Percentiles rank a stretch among this genome's conserved stretches.
phyloP scores from a whole-genome alignment of 768 basidiomycete genomes.

The Pholiota molesta region DNA sequence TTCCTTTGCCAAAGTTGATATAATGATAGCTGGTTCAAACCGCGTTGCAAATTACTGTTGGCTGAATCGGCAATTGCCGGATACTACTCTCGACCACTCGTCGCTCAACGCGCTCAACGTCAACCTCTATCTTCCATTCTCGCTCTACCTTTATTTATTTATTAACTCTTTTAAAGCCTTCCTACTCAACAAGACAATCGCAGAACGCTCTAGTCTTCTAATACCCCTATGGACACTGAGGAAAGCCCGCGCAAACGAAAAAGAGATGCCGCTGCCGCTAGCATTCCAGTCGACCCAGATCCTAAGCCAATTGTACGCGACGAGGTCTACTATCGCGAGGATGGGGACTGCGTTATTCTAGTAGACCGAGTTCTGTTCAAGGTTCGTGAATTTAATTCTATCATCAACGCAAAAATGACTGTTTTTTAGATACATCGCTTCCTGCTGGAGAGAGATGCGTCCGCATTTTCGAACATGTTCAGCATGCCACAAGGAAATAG shows the following conservation, averaged over 20 bases:
- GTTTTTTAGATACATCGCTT: constrained; percentile 16
- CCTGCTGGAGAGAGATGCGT: constrained; percentile 15
- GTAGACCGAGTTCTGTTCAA: constrained; percentile 21
- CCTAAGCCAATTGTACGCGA: background rate
- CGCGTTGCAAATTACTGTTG: too few relatives aligned
- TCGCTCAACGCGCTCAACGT: too few relatives aligned
- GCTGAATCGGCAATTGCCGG: too few relatives aligned
- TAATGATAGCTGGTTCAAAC: too few relatives aligned
- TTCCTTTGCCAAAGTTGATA: too few relatives aligned
- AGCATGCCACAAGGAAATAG: constrained; percentile 6
- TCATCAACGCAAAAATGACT: background rate
- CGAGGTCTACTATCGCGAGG: constrained; percentile 10
- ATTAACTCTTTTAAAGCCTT: too few relatives aligned
- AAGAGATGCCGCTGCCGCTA: background rate
- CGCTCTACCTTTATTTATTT: too few relatives aligned
- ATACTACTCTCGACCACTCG: too few relatives aligned
- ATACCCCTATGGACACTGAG: background rate
- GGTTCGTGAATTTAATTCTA: too few relatives aligned
- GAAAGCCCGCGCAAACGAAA: background rate
- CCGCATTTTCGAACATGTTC: constrained; percentile 20
- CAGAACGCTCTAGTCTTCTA: too few relatives aligned
- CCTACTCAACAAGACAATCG: too few relatives aligned
- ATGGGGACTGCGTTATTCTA: constrained; percentile 16
- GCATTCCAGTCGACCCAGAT: background rate
- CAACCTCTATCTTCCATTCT: too few relatives aligned